Conservation (phyloP, 169 alveolate species). For the Plasmodium blacklocki region DNA sequence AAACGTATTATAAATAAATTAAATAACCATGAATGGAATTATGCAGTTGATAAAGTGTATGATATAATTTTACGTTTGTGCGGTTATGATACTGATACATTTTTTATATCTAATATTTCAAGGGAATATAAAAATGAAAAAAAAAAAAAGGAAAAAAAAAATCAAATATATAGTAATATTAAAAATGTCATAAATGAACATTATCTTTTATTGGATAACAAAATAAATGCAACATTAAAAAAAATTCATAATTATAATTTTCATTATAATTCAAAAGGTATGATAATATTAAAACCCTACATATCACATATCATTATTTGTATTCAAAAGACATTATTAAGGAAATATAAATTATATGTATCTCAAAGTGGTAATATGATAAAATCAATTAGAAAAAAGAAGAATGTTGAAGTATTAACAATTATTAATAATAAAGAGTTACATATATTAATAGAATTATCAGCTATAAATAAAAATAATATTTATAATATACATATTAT, state of each 20-base stretch:
- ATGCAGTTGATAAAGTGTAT: conserved; percentile 42
- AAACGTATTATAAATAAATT: conserved; percentile 20
- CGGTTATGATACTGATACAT: conserved; percentile 26
- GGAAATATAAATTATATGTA: conserved; percentile 30
- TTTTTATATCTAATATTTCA: not conserved
- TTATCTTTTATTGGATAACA: not conserved
- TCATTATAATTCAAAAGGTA: conserved; percentile 12
- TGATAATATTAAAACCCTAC: conserved; percentile 54
- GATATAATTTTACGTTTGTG: conserved; percentile 63
- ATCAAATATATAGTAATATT: not conserved
- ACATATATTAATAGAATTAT: conserved; percentile 61
- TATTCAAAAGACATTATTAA: conserved; percentile 37
- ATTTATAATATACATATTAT: conserved; percentile 47
- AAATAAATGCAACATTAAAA: not conserved
- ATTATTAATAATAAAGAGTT: conserved; percentile 68
- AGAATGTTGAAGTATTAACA: conserved; percentile 9
- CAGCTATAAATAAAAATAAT: conserved; percentile 69
- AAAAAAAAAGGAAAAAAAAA: not conserved
- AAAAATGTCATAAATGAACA: not conserved
- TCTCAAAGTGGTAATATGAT: not conserved
- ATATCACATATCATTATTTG: conserved; percentile 54
- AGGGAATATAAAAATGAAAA: not conserved
- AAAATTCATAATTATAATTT: not conserved
- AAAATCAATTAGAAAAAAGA: conserved; percentile 8
- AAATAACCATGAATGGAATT: conserved; percentile 27